Evolutionary conservation across 768 basidiomycete species (phyloP).

Genomic region (Naematelia aurantialba): DNA sequence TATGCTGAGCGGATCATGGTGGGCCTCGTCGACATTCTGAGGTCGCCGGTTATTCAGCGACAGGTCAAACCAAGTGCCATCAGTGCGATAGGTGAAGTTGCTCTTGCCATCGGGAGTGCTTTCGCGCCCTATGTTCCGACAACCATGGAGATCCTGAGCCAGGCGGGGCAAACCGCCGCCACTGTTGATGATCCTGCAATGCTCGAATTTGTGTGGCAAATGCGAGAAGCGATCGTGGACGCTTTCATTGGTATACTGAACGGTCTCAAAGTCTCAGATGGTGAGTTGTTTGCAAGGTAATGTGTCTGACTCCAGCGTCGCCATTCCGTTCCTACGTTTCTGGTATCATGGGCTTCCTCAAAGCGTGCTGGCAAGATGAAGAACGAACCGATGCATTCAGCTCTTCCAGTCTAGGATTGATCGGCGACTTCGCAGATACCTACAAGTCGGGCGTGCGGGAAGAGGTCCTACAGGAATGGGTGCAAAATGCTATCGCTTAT

Average conservation of each 20-base stretch:
- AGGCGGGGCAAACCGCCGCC: constrained; percentile 82
- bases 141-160: constrained; percentile 82
- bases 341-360: constrained; percentile 69
- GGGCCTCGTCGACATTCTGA: constrained; percentile 82
- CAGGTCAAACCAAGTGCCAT: constrained; percentile 96
- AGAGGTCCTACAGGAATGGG: constrained; percentile 72
- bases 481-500: constrained; percentile 51
- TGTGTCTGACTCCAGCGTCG: not conserved
- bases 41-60: constrained; percentile 82
- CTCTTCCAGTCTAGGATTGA: constrained; percentile 72
- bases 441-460: constrained; percentile 79
- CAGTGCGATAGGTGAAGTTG: constrained; percentile 93
- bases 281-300: constrained; percentile 53
- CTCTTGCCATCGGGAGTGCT: constrained; percentile 75
- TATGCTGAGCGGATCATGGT: constrained; percentile 89
- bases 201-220: constrained; percentile 80
- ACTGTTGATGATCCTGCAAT: constrained; percentile 62
- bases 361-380: constrained; percentile 73
- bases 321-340: constrained; percentile 68
- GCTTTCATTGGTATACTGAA: constrained; percentile 94
- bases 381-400: constrained; percentile 75
- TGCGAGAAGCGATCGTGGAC: constrained; percentile 93
- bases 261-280: constrained; percentile 78
- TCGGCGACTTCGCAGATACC: constrained; percentile 88
- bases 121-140: constrained; percentile 88